Evolutionary conservation across 345 rosid species (phyloP).

Genomic region (Boechera retrofracta): DNA sequence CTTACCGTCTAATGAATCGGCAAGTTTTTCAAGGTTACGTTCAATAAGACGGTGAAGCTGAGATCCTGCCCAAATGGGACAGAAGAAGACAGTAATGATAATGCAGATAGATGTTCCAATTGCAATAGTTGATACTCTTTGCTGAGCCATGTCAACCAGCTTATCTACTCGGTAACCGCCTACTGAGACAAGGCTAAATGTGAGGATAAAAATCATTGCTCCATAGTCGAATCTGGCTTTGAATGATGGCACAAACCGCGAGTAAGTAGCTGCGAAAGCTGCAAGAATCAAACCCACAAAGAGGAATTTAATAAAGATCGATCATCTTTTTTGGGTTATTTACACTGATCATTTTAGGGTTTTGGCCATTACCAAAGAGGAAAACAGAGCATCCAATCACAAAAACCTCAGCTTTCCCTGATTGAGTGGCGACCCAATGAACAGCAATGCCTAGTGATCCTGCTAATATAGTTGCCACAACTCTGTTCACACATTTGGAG

Average conservation of each 20-base stretch:
- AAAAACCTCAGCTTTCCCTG: slow-evolving; percentile 60
- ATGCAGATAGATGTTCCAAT: slow-evolving; percentile 72
- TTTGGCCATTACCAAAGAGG: slow-evolving; percentile 55
- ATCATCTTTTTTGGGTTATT: not conserved
- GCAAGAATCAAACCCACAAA: slow-evolving; percentile 34
- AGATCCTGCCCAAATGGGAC: slow-evolving; percentile 78
- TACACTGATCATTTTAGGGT: not conserved
- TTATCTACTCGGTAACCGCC: slow-evolving; percentile 67
- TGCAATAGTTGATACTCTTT: slow-evolving; percentile 65
- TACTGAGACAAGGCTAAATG: slow-evolving; percentile 74
- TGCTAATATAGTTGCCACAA: slow-evolving; percentile 63
- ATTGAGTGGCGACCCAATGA: slow-evolving; percentile 65
- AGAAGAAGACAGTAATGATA: slow-evolving; percentile 57
- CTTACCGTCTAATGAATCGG: slow-evolving; percentile 68
- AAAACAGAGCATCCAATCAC: slow-evolving; percentile 64
- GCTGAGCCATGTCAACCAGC: slow-evolving; percentile 60
- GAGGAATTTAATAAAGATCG: slow-evolving; percentile 12
- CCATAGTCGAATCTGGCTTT: slow-evolving; percentile 82
- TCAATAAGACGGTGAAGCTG: slow-evolving; percentile 69
- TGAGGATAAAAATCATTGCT: slow-evolving; percentile 74
- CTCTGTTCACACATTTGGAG: slow-evolving; percentile 67
- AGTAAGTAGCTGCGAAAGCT: slow-evolving; percentile 78
- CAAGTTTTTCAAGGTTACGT: slow-evolving; percentile 65
- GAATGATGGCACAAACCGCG: slow-evolving; percentile 72
- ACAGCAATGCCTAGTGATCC: slow-evolving; percentile 71